Evolutionary conservation across 352 stramenopile species (phyloP).

Genomic region (Vaucheria bursata): DNA sequence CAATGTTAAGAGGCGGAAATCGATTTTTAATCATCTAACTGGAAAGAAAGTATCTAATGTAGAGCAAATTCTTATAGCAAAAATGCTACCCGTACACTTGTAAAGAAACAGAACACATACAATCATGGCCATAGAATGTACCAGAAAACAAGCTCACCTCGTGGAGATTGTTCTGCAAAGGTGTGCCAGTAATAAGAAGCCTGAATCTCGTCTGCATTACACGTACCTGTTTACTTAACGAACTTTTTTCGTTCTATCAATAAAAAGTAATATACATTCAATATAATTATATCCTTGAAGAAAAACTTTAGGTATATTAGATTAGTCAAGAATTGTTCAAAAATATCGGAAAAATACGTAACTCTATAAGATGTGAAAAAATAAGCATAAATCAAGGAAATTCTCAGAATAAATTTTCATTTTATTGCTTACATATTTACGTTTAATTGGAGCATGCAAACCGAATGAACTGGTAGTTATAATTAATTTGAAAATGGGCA

Average conservation of each 20-base stretch:
- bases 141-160: slow-evolving; percentile 58
- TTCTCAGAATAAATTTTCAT: not conserved
- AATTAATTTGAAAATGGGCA: not conserved
- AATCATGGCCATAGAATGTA: too few relatives aligned
- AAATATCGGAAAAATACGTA: not conserved
- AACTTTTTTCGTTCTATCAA: slow-evolving; percentile 60
- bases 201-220: slow-evolving; percentile 63
- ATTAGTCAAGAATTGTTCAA: not conserved
- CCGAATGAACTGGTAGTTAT: not conserved
- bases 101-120: too few relatives aligned
- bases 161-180: slow-evolving; percentile 89
- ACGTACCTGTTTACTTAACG: slow-evolving; percentile 48
- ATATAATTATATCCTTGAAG: not conserved
- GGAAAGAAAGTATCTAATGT: too few relatives aligned
- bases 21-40: too few relatives aligned
- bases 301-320: not conserved
- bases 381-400: not conserved
- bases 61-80: too few relatives aligned
- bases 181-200: slow-evolving; percentile 90
- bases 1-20: too few relatives aligned
- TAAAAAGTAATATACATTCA: not conserved
- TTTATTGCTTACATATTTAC: not conserved
- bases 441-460: not conserved
- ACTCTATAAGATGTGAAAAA: not conserved
- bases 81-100: too few relatives aligned